These are phyloP conservation scores for Hypoxylon lenormandii DNA, from an alignment of 495 filamentous ascomycete species.

Conservation along the genomic window DNA sequence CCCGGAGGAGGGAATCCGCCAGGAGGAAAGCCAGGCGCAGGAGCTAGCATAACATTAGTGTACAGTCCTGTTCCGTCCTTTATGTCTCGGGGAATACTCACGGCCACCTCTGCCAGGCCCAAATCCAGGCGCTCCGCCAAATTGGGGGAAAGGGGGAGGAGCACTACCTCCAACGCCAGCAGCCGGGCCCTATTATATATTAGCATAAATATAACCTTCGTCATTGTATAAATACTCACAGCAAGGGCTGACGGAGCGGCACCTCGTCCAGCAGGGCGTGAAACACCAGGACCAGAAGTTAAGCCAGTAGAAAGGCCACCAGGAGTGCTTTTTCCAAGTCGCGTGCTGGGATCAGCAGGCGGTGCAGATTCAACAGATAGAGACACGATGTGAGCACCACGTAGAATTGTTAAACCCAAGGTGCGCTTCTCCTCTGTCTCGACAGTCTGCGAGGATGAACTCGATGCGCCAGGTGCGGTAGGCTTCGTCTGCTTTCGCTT, in stretches of 20 bases:
- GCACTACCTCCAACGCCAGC: slow-evolving; percentile 85
- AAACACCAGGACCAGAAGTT: slow-evolving; percentile 86
- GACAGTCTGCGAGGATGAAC: slow-evolving; percentile 68
- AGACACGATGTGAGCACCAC: slow-evolving; percentile 91
- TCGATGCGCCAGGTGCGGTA: slow-evolving; percentile 72
- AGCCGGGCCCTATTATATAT: slow-evolving; percentile 74
- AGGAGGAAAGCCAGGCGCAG: slow-evolving; percentile 73
- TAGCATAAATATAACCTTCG: slow-evolving; percentile 48
- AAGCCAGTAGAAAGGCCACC: slow-evolving; percentile 75
- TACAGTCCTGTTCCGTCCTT: slow-evolving; percentile 5
- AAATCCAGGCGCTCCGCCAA: slow-evolving; percentile 74
- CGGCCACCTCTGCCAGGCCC: slow-evolving; percentile 76
- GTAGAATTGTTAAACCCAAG: slow-evolving; percentile 92
- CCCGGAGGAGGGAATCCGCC: slow-evolving; percentile 64
- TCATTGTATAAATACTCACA: slow-evolving; percentile 53
- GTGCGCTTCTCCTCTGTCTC: slow-evolving; percentile 97
- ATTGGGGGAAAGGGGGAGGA: slow-evolving; percentile 76
- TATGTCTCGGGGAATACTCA: slow-evolving; percentile 58
- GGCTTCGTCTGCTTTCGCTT: slow-evolving; percentile 87
- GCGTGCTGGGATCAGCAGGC: slow-evolving; percentile 90
- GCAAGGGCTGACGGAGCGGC: slow-evolving; percentile 81
- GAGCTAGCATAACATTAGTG: slow-evolving; percentile 55
- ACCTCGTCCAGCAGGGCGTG: slow-evolving; percentile 90
- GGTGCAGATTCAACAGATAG: slow-evolving; percentile 95
- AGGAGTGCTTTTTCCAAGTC: slow-evolving; percentile 81